Base-by-base conservation (phyloP, 2,329 filamentous ascomycete genomes). In the Ascochyta koolunga region DNA sequence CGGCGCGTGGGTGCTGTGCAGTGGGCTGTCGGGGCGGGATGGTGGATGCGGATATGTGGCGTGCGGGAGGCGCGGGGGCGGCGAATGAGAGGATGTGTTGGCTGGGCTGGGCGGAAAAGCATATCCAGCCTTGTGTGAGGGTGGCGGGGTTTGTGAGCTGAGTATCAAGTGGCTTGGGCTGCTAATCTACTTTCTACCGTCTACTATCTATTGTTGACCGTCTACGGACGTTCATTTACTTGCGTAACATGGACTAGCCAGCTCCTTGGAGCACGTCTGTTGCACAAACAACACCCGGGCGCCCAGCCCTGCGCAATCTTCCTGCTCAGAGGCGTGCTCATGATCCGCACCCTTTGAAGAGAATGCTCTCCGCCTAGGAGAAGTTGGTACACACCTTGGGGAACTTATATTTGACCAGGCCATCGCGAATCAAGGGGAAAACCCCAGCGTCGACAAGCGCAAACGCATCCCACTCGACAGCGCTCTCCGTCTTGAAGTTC, bases 401-500 rank as follows among this genome's bases (percentile, higher is more conserved):
- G 18, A 60, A 67, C 43, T 65, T 61, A 50, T 65, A 67, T 25
- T 67, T 49, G 0, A 67, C 65, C 37, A 54, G 33, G 1, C 63
- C 65, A 18, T 63, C 51, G 3, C 21, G 49, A 7, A 67, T 67
- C 1, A 54, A 35, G 16, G 82, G 82, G 64, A 84, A 84, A 10
- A 85, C 58, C 0, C 81, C 81, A 24, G 74, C 76, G 56, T 81
- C 79, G 16, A 83, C 69, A 9, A 84, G 68, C 22, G 68, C 69
- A 53, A 80, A 79, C 21, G 78, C 77, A 66, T 84, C 81, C 81
- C 82, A 85, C 61, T 84, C 82, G 35, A 78, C 75, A 3, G 79
- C 77, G 0, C 57, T 56, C 61, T 85, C 81, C 0, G 82, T 83
- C 74, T 85, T 85, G 73, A 83, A 85, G 56, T 83, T 84, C 82